These are phyloP conservation scores for Amphirosellinia nigrospora DNA, from an alignment of 495 filamentous ascomycete genomes.

Conservation along the genomic window DNA sequence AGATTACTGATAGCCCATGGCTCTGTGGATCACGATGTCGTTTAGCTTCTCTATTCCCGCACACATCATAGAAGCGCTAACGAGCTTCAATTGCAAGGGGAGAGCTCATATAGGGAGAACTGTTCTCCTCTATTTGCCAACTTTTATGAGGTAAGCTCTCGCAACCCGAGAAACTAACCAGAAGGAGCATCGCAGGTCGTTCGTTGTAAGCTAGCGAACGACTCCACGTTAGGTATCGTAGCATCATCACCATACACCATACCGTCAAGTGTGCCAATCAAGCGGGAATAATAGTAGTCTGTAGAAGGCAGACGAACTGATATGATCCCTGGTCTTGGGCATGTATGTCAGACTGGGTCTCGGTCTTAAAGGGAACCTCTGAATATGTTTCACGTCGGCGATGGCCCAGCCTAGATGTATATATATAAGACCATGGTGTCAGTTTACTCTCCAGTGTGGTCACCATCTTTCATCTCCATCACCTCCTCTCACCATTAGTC, in stretches of 20 bases:
- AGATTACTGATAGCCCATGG: background rate
- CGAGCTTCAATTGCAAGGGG: no score
- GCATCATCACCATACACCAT: background rate
- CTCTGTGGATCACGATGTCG: background rate
- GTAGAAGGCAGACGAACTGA: background rate
- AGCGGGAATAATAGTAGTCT: background rate
- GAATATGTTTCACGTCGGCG: no score
- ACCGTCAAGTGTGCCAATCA: background rate
- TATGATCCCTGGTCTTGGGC: background rate
- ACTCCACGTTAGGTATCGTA: background rate
- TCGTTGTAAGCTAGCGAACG: background rate
- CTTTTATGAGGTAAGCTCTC: background rate
- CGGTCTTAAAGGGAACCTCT: no score
- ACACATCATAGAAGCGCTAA: background rate
- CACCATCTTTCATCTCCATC: constrained; percentile 1
- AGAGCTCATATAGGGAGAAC: no score
- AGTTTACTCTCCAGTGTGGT: background rate
- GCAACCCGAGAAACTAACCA: background rate
- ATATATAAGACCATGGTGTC: constrained; percentile 7
- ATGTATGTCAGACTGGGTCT: background rate
- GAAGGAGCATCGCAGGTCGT: background rate
- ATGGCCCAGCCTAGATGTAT: background rate
- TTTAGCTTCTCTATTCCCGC: background rate
- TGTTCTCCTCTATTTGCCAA: background rate
- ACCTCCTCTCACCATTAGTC: background rate